Evolutionary conservation across 2,329 filamentous ascomycete species (phyloP).

Genomic region (Aspergillus ibericus): DNA sequence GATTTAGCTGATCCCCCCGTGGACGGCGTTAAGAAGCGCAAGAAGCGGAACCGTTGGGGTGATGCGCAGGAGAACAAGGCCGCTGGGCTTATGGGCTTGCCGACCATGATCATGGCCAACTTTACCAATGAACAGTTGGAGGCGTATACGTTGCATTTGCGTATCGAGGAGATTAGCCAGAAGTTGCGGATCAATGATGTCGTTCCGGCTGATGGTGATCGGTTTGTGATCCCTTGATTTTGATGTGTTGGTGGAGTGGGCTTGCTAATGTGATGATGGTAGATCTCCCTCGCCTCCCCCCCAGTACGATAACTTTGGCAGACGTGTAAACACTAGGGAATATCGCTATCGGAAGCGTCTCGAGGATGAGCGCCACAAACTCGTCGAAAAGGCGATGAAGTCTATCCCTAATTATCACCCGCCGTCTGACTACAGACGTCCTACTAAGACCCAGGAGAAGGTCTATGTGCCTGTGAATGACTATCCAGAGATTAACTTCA

Average conservation of each 20-base stretch:
- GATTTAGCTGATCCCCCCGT: constrained; percentile 49
- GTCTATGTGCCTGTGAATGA: constrained; percentile 99
- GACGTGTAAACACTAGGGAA: constrained; percentile 98
- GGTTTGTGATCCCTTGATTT: constrained; percentile 59
- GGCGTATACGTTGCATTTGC: constrained; percentile 91
- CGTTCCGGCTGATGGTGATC: constrained; percentile 91
- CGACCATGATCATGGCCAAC: constrained; percentile 92
- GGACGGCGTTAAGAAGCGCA: constrained; percentile 84
- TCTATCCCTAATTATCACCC: constrained; percentile 99
- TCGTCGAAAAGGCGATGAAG: constrained; percentile 99
- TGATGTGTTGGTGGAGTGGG: constrained; percentile 16
- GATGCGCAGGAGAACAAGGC: constrained; percentile 98
- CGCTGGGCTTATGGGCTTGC: constrained; percentile 93
- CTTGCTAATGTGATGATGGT: constrained; percentile 13
- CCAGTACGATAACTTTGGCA: constrained; percentile 98
- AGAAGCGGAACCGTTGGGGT: constrained; percentile 99
- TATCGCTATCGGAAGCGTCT: constrained; percentile 97
- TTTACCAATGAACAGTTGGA: constrained; percentile 99
- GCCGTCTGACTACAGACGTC: constrained; percentile 95
- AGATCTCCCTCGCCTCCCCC: constrained; percentile 95
- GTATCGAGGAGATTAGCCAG: constrained; percentile 98
- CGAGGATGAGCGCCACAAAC: constrained; percentile 97
- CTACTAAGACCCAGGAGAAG: constrained; percentile 99
- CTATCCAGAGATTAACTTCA: constrained; percentile 99
- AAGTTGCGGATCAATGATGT: constrained; percentile 99